phyloP scores from a whole-genome alignment of 306 rosid genomes.

The Acacia crassicarpa region DNA sequence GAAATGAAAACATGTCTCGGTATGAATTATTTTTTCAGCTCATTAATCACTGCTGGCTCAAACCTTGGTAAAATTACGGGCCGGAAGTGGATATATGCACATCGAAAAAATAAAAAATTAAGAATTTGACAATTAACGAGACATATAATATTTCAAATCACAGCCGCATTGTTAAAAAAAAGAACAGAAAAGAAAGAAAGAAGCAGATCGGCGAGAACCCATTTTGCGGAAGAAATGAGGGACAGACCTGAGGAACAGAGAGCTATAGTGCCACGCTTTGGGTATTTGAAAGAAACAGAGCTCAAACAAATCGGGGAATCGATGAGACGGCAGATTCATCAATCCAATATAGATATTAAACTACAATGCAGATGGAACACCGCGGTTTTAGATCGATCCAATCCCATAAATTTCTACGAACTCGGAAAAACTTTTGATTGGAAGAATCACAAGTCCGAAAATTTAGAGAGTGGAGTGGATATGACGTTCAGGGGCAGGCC shows the following conservation, averaged over 20 bases:
- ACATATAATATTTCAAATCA: conserved; percentile 12
- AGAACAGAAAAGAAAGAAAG: background rate
- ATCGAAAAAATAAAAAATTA: background rate
- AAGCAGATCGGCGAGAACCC: conserved; percentile 44
- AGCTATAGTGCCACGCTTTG: background rate
- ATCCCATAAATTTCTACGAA: background rate
- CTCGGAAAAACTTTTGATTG: background rate
- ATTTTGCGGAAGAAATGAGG: conserved; percentile 28
- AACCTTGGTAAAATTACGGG: background rate
- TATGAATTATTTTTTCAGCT: conserved; percentile 16
- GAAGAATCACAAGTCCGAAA: conserved; percentile 33
- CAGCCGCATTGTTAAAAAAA: conserved; percentile 39
- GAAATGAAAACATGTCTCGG: background rate
- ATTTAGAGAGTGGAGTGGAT: conserved; percentile 28
- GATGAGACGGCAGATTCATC: background rate
- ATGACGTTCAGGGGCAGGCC: conserved; percentile 17
- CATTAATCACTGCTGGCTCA: conserved; percentile 3
- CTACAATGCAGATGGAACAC: conserved; percentile 15
- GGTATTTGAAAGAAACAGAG: conserved; percentile 7
- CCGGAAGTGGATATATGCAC: background rate
- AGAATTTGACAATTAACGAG: background rate
- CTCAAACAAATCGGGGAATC: background rate
- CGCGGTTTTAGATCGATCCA: conserved; percentile 35
- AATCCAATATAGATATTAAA: conserved; percentile 8
- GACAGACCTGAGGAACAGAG: conserved; percentile 20